Conservation (phyloP, 2,329 filamentous ascomycete genomes). For the Cladosporium phlei region DNA sequence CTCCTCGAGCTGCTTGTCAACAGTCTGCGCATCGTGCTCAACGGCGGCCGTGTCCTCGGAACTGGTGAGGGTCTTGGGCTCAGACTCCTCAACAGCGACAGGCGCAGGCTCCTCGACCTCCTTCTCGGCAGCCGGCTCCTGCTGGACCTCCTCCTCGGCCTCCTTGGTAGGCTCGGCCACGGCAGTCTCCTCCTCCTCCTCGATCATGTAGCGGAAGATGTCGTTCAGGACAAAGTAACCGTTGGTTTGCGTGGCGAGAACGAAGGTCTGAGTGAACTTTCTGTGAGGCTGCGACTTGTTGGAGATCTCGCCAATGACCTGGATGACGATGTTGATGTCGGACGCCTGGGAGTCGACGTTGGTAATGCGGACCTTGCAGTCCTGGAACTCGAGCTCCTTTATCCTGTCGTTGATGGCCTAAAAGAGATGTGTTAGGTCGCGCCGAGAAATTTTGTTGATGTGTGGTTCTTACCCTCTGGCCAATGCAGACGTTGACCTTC, state of each 20-base stretch:
- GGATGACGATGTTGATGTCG: conserved; percentile 89
- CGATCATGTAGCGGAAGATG: conserved; percentile 89
- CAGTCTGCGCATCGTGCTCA: conserved; percentile 44
- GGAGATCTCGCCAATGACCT: conserved; percentile 96
- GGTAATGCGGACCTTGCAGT: conserved; percentile 96
- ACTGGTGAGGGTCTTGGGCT: conserved; percentile 27
- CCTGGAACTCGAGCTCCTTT: conserved; percentile 86
- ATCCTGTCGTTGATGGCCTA: conserved; percentile 93
- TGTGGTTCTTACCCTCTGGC: conserved; percentile 66
- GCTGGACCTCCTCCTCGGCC: conserved; percentile 27
- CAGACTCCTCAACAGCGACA: conserved; percentile 32
- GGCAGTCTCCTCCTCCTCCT: conserved; percentile 67
- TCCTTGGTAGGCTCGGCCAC: conserved; percentile 35
- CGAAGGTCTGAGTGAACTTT: conserved; percentile 97
- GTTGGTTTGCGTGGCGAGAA: conserved; percentile 90
- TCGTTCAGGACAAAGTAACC: conserved; percentile 99
- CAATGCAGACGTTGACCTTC: conserved; percentile 77
- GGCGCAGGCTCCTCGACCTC: conserved; percentile 39
- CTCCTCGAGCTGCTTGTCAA: conserved; percentile 75
- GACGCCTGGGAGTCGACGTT: conserved; percentile 97
- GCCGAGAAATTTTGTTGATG: no score
- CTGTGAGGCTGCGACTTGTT: conserved; percentile 87
- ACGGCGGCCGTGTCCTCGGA: conserved; percentile 34
- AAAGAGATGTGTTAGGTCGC: conserved; percentile 17
- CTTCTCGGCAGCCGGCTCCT: conserved; percentile 29